These are phyloP conservation scores for Plantago lanceolata DNA, from an alignment of 305 asterid genomes.

Conservation along the genomic window DNA sequence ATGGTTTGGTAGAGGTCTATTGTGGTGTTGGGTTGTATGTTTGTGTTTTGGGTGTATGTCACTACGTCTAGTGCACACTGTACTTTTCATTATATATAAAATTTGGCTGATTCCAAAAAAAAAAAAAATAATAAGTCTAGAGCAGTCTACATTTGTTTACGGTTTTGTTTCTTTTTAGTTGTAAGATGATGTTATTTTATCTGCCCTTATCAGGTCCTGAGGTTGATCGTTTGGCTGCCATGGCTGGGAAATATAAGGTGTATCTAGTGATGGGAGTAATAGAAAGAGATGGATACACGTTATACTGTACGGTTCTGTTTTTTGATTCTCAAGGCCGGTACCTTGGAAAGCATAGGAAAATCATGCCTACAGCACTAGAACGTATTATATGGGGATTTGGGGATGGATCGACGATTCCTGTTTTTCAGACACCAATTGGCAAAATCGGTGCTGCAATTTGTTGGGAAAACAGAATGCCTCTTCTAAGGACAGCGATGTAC, in stretches of 20 bases:
- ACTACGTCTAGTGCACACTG: too few species aligned
- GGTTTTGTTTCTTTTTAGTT: not conserved
- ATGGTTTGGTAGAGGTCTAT: too few species aligned
- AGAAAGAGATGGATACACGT: constrained; percentile 86
- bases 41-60: too few species aligned
- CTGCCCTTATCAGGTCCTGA: constrained; percentile 62
- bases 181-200: not conserved
- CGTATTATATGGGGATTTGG: constrained; percentile 95
- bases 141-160: not conserved
- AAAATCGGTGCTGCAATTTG: constrained; percentile 95
- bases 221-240: constrained; percentile 80
- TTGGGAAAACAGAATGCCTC: constrained; percentile 98
- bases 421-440: constrained; percentile 80
- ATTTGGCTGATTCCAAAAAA: too few species aligned
- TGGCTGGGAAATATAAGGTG: constrained; percentile 91
- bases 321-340: constrained; percentile 73
- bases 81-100: too few species aligned
- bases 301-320: constrained; percentile 78
- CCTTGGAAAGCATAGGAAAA: constrained; percentile 86
- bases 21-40: too few species aligned
- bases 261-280: constrained; percentile 80
- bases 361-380: constrained; percentile 88
- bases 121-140: too few species aligned
- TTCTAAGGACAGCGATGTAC: constrained; percentile 84
- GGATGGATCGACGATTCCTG: constrained; percentile 91